Evolutionary conservation across 2,329 filamentous ascomycete species (phyloP).

Genomic region (Talaromyces piceae): DNA sequence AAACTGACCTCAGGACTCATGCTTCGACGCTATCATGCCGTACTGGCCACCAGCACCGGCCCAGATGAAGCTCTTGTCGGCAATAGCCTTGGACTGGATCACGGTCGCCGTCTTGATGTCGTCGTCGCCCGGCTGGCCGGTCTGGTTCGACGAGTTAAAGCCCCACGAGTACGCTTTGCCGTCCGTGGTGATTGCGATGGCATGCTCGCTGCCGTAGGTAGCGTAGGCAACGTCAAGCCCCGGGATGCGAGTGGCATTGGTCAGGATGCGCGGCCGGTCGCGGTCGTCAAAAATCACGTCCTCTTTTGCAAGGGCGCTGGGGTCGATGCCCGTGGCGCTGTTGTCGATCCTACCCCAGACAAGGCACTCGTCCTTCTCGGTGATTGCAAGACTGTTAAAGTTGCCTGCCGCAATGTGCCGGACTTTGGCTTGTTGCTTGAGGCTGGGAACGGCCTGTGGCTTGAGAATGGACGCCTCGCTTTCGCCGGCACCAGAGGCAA

Average conservation of each 20-base stretch:
- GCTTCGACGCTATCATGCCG: constrained; percentile 11
- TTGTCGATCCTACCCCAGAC: constrained; percentile 52
- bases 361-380: constrained; percentile 44
- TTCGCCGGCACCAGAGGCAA: constrained; percentile 52
- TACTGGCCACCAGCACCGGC: constrained; percentile 85
- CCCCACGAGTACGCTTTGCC: constrained; percentile 73
- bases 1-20: not conserved
- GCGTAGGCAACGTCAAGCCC: constrained; percentile 42
- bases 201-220: constrained; percentile 64
- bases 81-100: constrained; percentile 78
- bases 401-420: constrained; percentile 59
- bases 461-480: constrained; percentile 60
- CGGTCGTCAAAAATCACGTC: constrained; percentile 54
- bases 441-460: constrained; percentile 56
- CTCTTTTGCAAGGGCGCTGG: constrained; percentile 43
- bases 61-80: constrained; percentile 64
- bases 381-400: constrained; percentile 60
- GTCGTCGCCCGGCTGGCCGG: constrained; percentile 68
- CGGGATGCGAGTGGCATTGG: constrained; percentile 26
- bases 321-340: constrained; percentile 49
- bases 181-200: constrained; percentile 59
- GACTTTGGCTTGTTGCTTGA: constrained; percentile 53
- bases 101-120: constrained; percentile 70
- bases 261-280: constrained; percentile 57
- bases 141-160: constrained; percentile 74